phyloP scores from a whole-genome alignment of 2,329 filamentous ascomycete genomes.

The Microcyclospora tardicrescens region DNA sequence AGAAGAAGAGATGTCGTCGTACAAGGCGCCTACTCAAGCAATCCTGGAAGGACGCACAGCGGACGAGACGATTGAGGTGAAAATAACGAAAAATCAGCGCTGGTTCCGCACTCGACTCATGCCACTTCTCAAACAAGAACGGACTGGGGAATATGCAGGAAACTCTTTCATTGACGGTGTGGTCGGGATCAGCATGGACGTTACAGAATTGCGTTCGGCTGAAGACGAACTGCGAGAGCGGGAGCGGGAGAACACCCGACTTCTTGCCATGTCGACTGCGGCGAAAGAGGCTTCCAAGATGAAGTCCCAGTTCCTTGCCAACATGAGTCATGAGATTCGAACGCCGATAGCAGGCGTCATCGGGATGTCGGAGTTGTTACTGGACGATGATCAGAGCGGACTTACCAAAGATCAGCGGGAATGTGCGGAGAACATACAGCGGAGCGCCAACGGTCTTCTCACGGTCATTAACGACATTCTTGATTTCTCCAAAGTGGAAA shows the following conservation, averaged over 20 bases:
- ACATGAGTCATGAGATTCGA: conserved; percentile 33
- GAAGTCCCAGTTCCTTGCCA: conserved; percentile 68
- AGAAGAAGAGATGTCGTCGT: conserved; percentile 23
- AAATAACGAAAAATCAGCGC: conserved; percentile 42
- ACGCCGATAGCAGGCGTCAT: conserved; percentile 65
- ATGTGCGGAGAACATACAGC: conserved; percentile 64
- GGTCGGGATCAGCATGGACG: conserved; percentile 68
- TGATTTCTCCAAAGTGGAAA: conserved; percentile 75
- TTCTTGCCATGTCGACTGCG: conserved; percentile 62
- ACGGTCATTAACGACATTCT: conserved; percentile 87
- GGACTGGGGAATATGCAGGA: conserved; percentile 37
- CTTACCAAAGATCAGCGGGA: conserved; percentile 60
- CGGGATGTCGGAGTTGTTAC: conserved; percentile 63
- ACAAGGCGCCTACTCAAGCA: conserved; percentile 47
- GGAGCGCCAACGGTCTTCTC: conserved; percentile 66
- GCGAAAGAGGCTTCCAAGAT: conserved; percentile 69
- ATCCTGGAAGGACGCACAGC: conserved; percentile 49
- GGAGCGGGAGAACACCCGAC: conserved; percentile 51
- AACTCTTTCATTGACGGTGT: conserved; percentile 53
- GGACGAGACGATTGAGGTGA: conserved; percentile 53
- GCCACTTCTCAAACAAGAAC: conserved; percentile 47
- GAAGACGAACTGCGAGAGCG: conserved; percentile 51
- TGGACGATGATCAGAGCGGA: conserved; percentile 42
- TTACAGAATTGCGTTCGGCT: conserved; percentile 56
- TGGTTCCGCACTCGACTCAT: conserved; percentile 63